A percentile compares a stretch with the other conserved stretches of the same genome.
These are phyloP conservation scores for Gnaphalium uliginosum DNA, from an alignment of 129 eudicot genomes.

Conservation along the genomic window DNA sequence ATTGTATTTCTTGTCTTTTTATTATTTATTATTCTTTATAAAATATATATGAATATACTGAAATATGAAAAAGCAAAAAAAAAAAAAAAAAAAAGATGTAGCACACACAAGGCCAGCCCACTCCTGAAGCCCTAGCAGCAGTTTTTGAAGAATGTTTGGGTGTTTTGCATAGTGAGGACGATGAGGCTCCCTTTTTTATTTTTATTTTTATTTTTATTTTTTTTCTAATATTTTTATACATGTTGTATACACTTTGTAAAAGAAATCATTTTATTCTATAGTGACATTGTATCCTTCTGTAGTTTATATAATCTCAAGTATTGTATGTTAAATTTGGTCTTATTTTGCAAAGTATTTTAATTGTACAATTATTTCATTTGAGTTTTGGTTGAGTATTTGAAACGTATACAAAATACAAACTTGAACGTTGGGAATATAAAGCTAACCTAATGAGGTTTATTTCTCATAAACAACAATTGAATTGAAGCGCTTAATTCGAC, in stretches of 20 bases:
- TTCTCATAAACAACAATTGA: too few species aligned
- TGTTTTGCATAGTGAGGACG: conserved; percentile 61
- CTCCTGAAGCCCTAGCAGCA: conserved; percentile 65
- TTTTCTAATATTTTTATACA: conserved; percentile 6
- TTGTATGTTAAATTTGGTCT: background rate
- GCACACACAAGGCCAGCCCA: conserved; percentile 60
- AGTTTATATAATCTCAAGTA: background rate
- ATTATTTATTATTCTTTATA: conserved; percentile 4
- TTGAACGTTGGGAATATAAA: too few species aligned
- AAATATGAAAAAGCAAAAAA: background rate
- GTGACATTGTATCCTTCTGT: conserved; percentile 27
- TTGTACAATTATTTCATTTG: background rate
- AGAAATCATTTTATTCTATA: conserved; percentile 30
- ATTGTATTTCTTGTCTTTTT: conserved; percentile 6
- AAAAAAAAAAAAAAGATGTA: conserved; percentile 29
- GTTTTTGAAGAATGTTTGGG: conserved; percentile 64
- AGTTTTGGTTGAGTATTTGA: background rate
- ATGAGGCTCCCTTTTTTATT: conserved; percentile 51
- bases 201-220: conserved; percentile 14
- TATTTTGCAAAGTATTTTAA: background rate
- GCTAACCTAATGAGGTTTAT: too few species aligned
- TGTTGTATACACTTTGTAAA: conserved; percentile 41
- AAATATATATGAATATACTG: conserved; percentile 20
- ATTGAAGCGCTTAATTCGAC: too few species aligned
- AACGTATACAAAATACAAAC: background rate